A percentile compares a stretch with the other conserved stretches of the same genome.
Evolutionary conservation across 192 early-diverging fungal genomes (phyloP).

Genomic region (Phlyctochytrium planicorne): DNA sequence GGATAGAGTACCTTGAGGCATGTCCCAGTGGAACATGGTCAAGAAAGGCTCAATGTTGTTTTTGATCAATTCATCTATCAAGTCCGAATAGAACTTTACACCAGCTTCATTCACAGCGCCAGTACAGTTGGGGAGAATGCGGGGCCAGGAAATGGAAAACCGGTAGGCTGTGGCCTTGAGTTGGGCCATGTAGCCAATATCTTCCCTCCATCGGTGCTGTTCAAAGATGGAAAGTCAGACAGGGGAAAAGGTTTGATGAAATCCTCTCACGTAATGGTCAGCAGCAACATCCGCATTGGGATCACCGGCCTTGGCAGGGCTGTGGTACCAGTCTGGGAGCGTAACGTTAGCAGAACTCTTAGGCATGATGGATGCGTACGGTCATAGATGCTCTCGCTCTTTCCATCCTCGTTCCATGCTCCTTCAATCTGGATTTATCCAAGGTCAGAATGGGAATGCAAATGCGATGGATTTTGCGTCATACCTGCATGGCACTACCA

Average conservation of each 20-base stretch:
- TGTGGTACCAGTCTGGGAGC: slow-evolving; percentile 5
- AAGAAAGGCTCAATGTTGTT: slow-evolving; percentile 27
- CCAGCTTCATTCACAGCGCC: slow-evolving; percentile 28
- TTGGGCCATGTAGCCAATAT: slow-evolving; percentile 24
- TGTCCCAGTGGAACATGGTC: slow-evolving; percentile 36
- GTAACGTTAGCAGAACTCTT: background rate
- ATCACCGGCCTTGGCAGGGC: background rate
- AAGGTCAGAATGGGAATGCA: no score
- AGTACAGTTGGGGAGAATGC: slow-evolving; percentile 33
- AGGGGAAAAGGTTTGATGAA: no score
- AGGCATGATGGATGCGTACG: no score
- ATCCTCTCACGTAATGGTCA: slow-evolving; percentile 4
- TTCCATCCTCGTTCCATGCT: slow-evolving; percentile 43
- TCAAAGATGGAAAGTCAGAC: background rate
- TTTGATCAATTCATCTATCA: slow-evolving; percentile 25
- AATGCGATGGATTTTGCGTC: no score
- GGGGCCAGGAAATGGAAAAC: slow-evolving; percentile 36
- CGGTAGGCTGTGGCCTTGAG: slow-evolving; percentile 33
- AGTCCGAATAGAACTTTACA: slow-evolving; percentile 29
- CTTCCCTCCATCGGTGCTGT: slow-evolving; percentile 13
- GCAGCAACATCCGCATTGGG: slow-evolving; percentile 8
- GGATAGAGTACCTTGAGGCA: slow-evolving; percentile 31
- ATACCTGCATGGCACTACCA: no score
- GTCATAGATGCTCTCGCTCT: slow-evolving; percentile 43
- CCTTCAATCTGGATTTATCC: slow-evolving; percentile 53